Evolutionary conservation across 108 stramenopile species (phyloP), one percentile per base, ranked within the genome.

Genomic region (Discostella stelligeroides): DNA sequence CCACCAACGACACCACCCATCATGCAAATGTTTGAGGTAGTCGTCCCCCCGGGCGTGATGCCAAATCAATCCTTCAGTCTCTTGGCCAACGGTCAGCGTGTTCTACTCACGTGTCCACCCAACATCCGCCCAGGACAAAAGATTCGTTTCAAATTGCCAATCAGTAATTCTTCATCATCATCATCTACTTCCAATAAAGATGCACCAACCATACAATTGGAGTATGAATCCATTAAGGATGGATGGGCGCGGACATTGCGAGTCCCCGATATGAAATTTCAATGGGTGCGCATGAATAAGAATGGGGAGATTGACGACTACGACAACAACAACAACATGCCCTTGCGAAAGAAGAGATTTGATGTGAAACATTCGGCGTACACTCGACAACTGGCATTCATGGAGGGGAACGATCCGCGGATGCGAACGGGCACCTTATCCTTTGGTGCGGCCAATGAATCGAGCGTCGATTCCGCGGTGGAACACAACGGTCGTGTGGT

Each of bases 41-140:
- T 81, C 0, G 96, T 97, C 0, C 96, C 96, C 1, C 68, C 82
- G 7, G 96, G 94, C 20, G 94, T 97, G 0, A 60, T 60, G 10
- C 90, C 94, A 10, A 85, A 86, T 37, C 92, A 94, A 69, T 89
- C 94, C 1, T 97, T 97, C 67, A 86, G 89, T 18, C 68, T 97
- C 27, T 68, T 95, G 61, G 96, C 96, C 13, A 85, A 87, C 73
- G 93, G 91, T 23, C 93, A 94, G 74, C 81, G 96, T 1, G 96
- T 97, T 0, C 68, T 97, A 54, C 94, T 97, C 6, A 95, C 92
- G 0, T 97, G 96, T 73, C 96, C 96, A 0, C 79, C 86, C 14
- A 95, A 92, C 60, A 93, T 88, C 5, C 65, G 75, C 9, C 91
- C 96, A 0, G 96, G 96, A 20, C 91, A 89, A 69, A 91, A 83